These are phyloP conservation scores for Gossypium herbaceum DNA, from an alignment of 345 rosid species.

Conservation along the genomic window DNA sequence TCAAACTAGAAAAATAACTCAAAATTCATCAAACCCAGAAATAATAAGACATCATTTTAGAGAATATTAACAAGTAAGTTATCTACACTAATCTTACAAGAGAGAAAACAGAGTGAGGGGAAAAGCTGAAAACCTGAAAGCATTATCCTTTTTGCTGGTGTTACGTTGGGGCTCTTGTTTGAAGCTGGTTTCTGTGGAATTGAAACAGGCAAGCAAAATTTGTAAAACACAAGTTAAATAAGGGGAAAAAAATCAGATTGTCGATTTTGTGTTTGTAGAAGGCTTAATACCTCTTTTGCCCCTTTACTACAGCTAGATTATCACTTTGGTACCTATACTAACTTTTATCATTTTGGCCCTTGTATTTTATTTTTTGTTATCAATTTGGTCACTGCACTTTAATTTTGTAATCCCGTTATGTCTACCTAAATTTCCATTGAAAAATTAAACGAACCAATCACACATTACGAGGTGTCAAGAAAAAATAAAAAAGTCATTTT, in stretches of 20 bases:
- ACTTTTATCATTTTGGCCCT: no score
- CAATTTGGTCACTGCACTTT: no score
- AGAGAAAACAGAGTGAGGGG: neutral
- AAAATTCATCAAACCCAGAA: slow-evolving; percentile 7
- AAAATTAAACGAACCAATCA: no score
- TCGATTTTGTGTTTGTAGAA: neutral
- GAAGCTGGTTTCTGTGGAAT: neutral
- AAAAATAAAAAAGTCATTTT: no score
- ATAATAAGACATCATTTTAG: neutral
- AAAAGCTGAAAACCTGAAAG: neutral
- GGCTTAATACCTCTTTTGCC: no score
- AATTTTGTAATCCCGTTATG: no score
- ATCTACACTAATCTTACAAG: neutral
- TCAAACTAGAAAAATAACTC: neutral
- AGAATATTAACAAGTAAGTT: neutral
- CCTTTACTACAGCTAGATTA: neutral
- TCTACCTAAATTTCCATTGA: no score
- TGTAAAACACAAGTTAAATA: neutral
- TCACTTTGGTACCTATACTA: no score
- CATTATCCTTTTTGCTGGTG: neutral
- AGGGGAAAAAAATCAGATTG: neutral
- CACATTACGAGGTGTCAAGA: no score
- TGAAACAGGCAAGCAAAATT: neutral
- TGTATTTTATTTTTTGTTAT: no score
- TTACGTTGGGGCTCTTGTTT: neutral